A percentile compares a stretch with the other conserved stretches of the same genome.
Evolutionary conservation across 2,329 filamentous ascomycete species (phyloP).

Genomic region (Clarireedia hainanense): DNA sequence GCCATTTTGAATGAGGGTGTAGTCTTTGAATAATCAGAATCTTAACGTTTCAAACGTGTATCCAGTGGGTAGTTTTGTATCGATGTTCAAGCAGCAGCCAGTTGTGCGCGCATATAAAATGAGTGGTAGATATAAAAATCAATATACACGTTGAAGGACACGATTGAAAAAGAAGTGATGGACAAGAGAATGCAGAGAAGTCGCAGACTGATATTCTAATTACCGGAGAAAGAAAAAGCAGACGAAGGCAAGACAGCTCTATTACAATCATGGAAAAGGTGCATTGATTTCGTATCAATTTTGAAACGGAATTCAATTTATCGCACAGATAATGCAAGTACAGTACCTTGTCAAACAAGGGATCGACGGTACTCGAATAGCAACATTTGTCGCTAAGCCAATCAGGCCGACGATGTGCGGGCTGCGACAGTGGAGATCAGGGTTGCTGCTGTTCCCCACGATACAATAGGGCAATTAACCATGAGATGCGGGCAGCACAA

Average conservation of each 20-base stretch:
- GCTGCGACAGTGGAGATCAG: background rate
- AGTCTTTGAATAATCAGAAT: background rate
- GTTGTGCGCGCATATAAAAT: conserved; percentile 18
- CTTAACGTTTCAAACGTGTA: conserved; percentile 2
- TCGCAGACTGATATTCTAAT: conserved; percentile 3
- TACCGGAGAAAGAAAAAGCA: background rate
- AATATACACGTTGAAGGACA: conserved; percentile 2
- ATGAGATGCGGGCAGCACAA: background rate
- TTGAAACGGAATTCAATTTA: conserved; percentile 8
- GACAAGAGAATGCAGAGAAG: background rate
- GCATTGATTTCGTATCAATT: conserved; percentile 6
- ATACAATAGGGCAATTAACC: background rate
- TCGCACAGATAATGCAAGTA: conserved; percentile 4
- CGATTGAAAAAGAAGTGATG: conserved; percentile 1
- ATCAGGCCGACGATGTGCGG: background rate
- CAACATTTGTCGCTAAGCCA: background rate
- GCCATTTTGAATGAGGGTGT: conserved; percentile 29
- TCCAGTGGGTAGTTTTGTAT: conserved; percentile 2
- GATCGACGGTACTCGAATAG: background rate
- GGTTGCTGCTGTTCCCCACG: background rate
- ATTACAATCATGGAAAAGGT: conserved; percentile 1
- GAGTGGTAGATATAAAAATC: conserved; percentile 9
- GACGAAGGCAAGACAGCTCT: conserved; percentile 1
- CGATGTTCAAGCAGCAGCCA: conserved; percentile 12
- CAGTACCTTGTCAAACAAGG: background rate